Evolutionary conservation across 805 yeast genomes (phyloP), one percentile per base, ranked within the genome.

Genomic region (Saturnispora hagleri): DNA sequence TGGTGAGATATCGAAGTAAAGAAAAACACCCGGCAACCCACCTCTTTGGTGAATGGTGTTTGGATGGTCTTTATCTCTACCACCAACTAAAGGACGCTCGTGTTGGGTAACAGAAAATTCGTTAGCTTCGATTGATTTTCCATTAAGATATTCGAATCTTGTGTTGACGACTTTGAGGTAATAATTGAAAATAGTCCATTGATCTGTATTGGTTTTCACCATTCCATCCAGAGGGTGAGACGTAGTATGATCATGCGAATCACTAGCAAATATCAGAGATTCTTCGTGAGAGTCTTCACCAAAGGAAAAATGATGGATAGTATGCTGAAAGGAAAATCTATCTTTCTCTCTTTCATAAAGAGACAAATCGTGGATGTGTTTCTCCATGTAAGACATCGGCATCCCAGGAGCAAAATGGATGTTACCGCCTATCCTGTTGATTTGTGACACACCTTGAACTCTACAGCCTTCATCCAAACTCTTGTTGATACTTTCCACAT

Each of bases 351-450:
- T 73, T 31, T 71, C 70, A 69, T 78, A 93, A 50, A 88, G 73
- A 7, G 96, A 84, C 51, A 86, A 68, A 63, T 93, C 99, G 70
- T 93, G 99, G 53, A 79, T 74, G 66, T 93, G 99, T 48, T 76
- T 75, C 17, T 79, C 80, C 9, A 70, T 67, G 52, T 69, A 66
- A 40, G 82, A 77, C 60, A 73, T 75, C 2, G 95, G 81, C 26
- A 85, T 81, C 41, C 99, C 99, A 4, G 99, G 98, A 1, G 97
- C 97, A 74, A 93, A 89, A 71, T 93, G 98, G 56, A 93, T 70
- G 62, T 88, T 86, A 46, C 99, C 99, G 22, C 85, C 82, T 43
- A 93, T 85, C 69, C 95, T 80, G 68, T 87, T 87, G 62, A 93
- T 80, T 58, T 79, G 72, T 6, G 95, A 84, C 22, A 77, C 73